These are phyloP conservation scores for Funneliformis caledonium DNA, from an alignment of 371 early-diverging fungal species.

Conservation along the genomic window DNA sequence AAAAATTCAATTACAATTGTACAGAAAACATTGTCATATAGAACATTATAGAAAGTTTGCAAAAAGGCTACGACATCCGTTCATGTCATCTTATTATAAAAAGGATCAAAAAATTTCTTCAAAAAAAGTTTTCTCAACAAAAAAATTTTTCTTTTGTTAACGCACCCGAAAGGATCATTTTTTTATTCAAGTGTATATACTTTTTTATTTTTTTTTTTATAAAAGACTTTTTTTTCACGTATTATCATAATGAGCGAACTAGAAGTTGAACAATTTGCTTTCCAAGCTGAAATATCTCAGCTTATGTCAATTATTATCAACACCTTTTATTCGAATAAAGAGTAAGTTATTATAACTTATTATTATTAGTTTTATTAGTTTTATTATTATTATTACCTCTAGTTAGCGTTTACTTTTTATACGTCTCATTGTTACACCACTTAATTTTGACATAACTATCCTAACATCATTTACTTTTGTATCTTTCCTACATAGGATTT, in stretches of 20 bases:
- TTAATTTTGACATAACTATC: too few relatives aligned
- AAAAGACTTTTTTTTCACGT: background rate
- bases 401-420: background rate
- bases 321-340: slow-evolving; percentile 91
- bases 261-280: slow-evolving; percentile 60
- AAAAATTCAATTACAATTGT: background rate
- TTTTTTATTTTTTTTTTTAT: background rate
- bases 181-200: background rate
- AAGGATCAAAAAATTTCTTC: background rate
- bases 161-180: background rate
- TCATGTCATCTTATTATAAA: too few relatives aligned
- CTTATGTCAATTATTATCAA: slow-evolving; percentile 94
- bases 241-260: background rate
- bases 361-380: too few relatives aligned
- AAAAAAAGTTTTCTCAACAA: background rate
- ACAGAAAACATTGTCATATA: slow-evolving; percentile 8
- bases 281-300: slow-evolving; percentile 95
- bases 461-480: background rate
- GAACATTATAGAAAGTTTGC: slow-evolving; percentile 33
- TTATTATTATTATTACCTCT: background rate
- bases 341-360: slow-evolving; percentile 43
- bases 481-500: slow-evolving; percentile 58
- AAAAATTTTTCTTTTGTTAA: slow-evolving; percentile 11
- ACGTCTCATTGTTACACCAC: background rate
- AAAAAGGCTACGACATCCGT: slow-evolving; percentile 10